Evolutionary conservation across 176 grass and related monocot species (phyloP).

Genomic region (Olyra latifolia): DNA sequence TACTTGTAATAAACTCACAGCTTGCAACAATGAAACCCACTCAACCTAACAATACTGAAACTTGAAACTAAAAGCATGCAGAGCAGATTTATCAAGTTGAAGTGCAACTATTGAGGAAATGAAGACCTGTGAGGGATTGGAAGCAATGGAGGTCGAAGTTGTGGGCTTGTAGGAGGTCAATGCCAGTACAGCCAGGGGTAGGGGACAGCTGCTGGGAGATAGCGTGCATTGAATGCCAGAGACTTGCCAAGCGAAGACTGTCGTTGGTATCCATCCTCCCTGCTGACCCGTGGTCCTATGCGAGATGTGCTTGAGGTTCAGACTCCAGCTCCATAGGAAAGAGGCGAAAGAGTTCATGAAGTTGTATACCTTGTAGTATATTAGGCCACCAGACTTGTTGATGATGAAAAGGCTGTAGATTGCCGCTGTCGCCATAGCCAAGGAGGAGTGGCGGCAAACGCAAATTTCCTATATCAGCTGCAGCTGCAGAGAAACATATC

Average conservation of each 20-base stretch:
- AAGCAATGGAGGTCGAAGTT: constrained; percentile 97
- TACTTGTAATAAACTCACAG: background rate
- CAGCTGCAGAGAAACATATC: constrained; percentile 16
- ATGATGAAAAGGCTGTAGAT: constrained; percentile 99
- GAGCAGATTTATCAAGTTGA: background rate
- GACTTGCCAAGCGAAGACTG: constrained; percentile 81
- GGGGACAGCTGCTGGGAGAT: constrained; percentile 97
- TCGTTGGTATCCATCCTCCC: constrained; percentile 97
- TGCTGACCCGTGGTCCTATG: constrained; percentile 74
- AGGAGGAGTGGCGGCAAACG: background rate
- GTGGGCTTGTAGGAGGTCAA: constrained; percentile 78
- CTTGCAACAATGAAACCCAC: background rate
- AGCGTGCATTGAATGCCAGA: constrained; percentile 98
- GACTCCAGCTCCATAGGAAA: background rate
- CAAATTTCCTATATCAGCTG: constrained; percentile 11
- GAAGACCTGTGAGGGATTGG: constrained; percentile 84
- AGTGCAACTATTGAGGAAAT: background rate
- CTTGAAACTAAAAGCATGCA: background rate
- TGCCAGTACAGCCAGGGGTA: constrained; percentile 67
- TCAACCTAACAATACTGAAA: background rate
- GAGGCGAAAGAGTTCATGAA: constrained; percentile 19
- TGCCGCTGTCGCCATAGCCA: constrained; percentile 51
- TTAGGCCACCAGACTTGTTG: constrained; percentile 95
- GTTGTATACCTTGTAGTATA: constrained; percentile 75
- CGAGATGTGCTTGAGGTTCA: constrained; percentile 23